Evolutionary conservation across 306 rosid species (phyloP).

Genomic region (Prunus campanulata): DNA sequence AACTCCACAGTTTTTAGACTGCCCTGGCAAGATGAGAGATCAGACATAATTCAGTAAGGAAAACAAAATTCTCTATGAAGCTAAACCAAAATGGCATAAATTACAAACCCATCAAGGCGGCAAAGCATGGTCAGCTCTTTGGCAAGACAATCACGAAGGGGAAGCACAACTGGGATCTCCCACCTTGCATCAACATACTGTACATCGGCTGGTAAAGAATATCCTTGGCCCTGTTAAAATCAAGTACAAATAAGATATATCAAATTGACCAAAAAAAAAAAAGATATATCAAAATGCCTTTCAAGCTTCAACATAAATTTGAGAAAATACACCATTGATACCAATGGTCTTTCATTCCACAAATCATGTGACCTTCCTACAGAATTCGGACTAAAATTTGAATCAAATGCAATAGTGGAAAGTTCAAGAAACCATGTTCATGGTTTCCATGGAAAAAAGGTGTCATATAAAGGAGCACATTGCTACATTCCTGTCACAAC

Average conservation of each 20-base stretch:
- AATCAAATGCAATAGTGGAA: background rate
- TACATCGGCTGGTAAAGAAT: constrained; percentile 87
- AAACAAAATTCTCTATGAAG: background rate
- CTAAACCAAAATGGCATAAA: background rate
- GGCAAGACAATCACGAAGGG: constrained; percentile 83
- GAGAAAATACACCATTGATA: background rate
- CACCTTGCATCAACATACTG: constrained; percentile 90
- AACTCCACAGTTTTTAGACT: constrained; percentile 70
- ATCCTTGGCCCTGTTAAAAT: constrained; percentile 80
- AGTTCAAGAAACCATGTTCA: background rate
- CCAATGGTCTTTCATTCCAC: background rate
- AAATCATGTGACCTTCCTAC: background rate
- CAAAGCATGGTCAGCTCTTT: constrained; percentile 82
- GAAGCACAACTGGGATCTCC: constrained; percentile 80
- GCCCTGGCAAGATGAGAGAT: constrained; percentile 73
- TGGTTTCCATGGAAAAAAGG: background rate
- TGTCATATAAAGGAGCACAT: background rate
- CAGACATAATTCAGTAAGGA: constrained; percentile 29
- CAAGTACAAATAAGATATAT: background rate
- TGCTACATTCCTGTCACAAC: background rate
- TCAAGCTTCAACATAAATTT: background rate
- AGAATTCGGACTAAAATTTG: background rate
- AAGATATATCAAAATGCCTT: background rate
- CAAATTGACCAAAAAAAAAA: background rate
- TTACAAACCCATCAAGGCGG: constrained; percentile 80